Percentiles rank a stretch among this genome's conserved stretches.
phyloP scores from a whole-genome alignment of 805 yeast species.

The Lipomyces kockii region DNA sequence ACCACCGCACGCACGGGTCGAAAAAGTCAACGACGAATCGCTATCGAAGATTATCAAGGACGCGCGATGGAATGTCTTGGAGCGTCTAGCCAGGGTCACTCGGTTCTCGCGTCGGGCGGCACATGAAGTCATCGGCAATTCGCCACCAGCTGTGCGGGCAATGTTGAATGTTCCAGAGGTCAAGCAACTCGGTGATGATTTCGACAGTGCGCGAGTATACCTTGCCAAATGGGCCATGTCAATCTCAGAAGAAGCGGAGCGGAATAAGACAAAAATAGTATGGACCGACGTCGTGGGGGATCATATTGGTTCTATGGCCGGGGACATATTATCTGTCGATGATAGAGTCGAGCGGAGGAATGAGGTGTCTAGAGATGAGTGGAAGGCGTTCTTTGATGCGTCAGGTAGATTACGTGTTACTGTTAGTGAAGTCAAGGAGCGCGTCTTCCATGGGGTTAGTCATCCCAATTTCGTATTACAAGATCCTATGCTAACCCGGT shows the following conservation, averaged over 20 bases:
- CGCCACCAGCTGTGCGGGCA: constrained; percentile 62
- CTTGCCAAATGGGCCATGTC: constrained; percentile 96
- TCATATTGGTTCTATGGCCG: constrained; percentile 42
- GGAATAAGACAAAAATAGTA: constrained; percentile 48
- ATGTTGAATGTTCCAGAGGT: constrained; percentile 80
- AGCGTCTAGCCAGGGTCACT: constrained; percentile 80
- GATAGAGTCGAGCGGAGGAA: constrained; percentile 71
- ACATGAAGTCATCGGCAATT: constrained; percentile 59
- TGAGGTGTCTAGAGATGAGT: constrained; percentile 70
- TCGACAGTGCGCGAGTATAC: constrained; percentile 89
- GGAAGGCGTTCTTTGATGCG: constrained; percentile 83
- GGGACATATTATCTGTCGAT: constrained; percentile 49
- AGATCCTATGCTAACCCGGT: not conserved
- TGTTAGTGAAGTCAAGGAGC: constrained; percentile 73
- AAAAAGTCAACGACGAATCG: constrained; percentile 43
- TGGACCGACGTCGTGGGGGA: constrained; percentile 46
- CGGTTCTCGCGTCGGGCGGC: constrained; percentile 65
- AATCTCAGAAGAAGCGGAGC: constrained; percentile 88
- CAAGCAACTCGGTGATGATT: constrained; percentile 78
- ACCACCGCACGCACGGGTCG: constrained; percentile 50
- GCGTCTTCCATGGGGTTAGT: constrained; percentile 77
- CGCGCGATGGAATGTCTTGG: constrained; percentile 86
- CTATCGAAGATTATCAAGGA: constrained; percentile 59
- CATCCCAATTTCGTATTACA: not conserved
- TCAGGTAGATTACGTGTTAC: constrained; percentile 75